Evolutionary conservation across 2,329 filamentous ascomycete species (phyloP), one percentile per base, ranked within the genome.

Genomic region (Aspergillus eucalypticola): DNA sequence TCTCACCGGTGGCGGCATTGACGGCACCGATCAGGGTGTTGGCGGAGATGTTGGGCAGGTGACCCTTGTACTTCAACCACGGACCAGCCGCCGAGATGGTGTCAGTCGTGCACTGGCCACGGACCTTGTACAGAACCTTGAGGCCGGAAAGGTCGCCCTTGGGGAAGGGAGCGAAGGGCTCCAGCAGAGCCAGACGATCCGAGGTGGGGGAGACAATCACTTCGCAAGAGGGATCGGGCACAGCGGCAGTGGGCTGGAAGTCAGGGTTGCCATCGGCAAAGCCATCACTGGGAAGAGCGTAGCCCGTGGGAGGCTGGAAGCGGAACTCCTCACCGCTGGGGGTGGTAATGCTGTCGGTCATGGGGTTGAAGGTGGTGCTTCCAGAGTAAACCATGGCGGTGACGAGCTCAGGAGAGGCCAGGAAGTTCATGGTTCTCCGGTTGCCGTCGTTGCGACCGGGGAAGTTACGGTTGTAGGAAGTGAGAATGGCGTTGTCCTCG

Each of bases 11-110:
- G 64, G 91, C 91, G 46, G 90, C 92, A 77, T 97, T 97, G 74
- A 93, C 84, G 61, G 95, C 95, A 56, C 92, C 95, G 79, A 97
- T 97, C 66, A 99, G 87, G 2, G 95, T 99, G 85, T 99, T 99
- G 74, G 92, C 92, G 69, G 89, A 90, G 77, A 99, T 99, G 83
- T 99, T 99, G 76, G 95, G 92, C 64, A 99, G 86, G 78, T 99
- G 95, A 64, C 95, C 95, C 84, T 98, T 98, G 87, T 98, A 99
- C 80, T 98, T 98, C 68, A 99, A 86, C 94, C 94, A 98, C 15
- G 94, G 94, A 5, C 94, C 94, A 1, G 94, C 94, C 35, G 94
- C 94, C 39, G 93, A 98, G 78, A 99, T 99, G 69, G 95, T 98
- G 79, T 99, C 95, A 46, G 95, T 99, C 59, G 95, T 99, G 84